Evolutionary conservation across 352 stramenopile species (phyloP), one percentile per base, ranked within the genome.

Genomic region (Pythium utonaiense): DNA sequence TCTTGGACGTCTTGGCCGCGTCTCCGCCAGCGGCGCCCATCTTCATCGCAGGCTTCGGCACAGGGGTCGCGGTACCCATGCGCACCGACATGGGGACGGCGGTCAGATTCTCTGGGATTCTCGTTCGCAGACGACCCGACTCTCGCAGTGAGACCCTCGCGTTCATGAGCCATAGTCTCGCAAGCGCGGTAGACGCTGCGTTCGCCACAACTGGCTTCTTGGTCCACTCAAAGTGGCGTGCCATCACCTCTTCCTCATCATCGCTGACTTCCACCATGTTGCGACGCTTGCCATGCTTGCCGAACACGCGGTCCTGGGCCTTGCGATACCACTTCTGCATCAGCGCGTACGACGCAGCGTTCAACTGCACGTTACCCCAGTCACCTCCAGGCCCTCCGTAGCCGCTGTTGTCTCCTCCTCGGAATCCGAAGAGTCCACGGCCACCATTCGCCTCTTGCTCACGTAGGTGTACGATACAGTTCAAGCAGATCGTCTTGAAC

Each of bases 401-500:
- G 19, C 62, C 68, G 0, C 34, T 60, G 24, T 30, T 21, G 21
- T 53, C 64, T 19, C 44, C 52, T 27, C 27, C 31, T 1, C 22
- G 28, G 16, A 62, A 50, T 7, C 71, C 70, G 17, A 67, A 63
- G 0, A 77, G 52, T 5, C 69, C 69, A 24, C 65, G 71, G 61
- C 57, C 52, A 50, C 54, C 9, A 52, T 50, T 27, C 64, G 69
- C 21, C 61, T 70, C 12, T 54, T 78, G 17, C 65, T 81, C 63
- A 73, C 84, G 41, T 25, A 96, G 59, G 60, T 96, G 80, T 16
- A 89, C 77, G 31, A 98, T 79, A 66, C 96, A 98, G 52, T 90
- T 94, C 17, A 98, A 71, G 59, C 94, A 98, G 25, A 98, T 78
- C 19, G 95, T 98, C 77, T 96, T 91, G 71, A 98, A 98, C 50